Percentiles rank a stretch among this genome's conserved stretches.
Evolutionary conservation across 192 early-diverging fungal species (phyloP).

Genomic region (Coemansia sp.): DNA sequence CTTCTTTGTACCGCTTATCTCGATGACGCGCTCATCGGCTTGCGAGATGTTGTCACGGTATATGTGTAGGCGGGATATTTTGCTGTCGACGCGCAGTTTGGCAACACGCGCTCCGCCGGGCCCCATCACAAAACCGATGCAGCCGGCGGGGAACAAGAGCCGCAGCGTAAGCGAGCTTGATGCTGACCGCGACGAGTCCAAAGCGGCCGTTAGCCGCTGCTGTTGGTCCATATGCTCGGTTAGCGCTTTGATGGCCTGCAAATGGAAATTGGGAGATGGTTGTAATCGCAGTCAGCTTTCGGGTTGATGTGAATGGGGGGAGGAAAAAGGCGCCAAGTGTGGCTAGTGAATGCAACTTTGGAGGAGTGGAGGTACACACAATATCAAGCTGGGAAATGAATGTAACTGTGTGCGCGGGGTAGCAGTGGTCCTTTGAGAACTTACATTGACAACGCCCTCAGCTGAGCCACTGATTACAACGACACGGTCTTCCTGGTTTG

Average conservation of each 20-base stretch:
- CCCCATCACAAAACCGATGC: conserved; percentile 39
- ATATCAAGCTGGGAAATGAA: background rate
- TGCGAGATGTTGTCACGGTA: conserved; percentile 32
- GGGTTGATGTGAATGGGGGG: background rate
- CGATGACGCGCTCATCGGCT: conserved; percentile 47
- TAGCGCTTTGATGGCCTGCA: conserved; percentile 36
- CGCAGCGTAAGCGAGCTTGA: conserved; percentile 17
- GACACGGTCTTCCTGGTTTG: conserved; percentile 34
- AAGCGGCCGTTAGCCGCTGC: background rate
- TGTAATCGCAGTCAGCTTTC: background rate
- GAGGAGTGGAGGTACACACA: background rate
- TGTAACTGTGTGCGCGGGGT: background rate
- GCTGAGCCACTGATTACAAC: conserved; percentile 34
- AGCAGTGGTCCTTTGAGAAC: conserved; percentile 1
- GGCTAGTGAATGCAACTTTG: background rate
- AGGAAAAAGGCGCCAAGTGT: background rate
- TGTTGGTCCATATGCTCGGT: conserved; percentile 39
- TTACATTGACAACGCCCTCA: conserved; percentile 34
- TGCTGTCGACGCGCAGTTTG: conserved; percentile 19
- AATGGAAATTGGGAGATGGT: background rate
- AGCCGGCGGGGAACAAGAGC: conserved; percentile 35
- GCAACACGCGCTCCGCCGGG: conserved; percentile 21
- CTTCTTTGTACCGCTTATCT: conserved; percentile 22
- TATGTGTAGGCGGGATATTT: conserved; percentile 28
- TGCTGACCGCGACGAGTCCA: background rate